Conservation (phyloP, 1,139 yeast genomes). For the Pichia sp. region DNA sequence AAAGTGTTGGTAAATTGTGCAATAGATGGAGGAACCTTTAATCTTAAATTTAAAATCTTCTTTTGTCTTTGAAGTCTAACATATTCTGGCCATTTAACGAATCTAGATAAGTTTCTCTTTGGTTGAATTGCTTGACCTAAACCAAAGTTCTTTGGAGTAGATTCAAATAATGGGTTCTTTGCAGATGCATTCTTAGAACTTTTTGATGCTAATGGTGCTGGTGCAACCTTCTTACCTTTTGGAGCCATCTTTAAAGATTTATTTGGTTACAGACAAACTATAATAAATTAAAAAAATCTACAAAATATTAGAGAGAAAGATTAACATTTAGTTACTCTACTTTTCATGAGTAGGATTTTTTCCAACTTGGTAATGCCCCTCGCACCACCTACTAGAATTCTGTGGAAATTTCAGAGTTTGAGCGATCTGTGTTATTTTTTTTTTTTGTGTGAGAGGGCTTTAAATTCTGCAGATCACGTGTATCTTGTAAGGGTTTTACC, state of each 20-base stretch:
- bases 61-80: conserved; percentile 96
- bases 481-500: too few relatives aligned
- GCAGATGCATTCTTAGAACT: conserved; percentile 27
- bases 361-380: not conserved
- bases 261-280: conserved; percentile 10
- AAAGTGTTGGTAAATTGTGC: conserved; percentile 92
- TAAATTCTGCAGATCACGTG: too few relatives aligned
- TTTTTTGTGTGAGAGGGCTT: too few relatives aligned
- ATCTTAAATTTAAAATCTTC: conserved; percentile 89
- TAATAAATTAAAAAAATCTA: not conserved
- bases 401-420: too few relatives aligned
- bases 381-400: too few relatives aligned
- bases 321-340: not conserved
- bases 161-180: conserved; percentile 62
- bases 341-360: not conserved
- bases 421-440: too few relatives aligned
- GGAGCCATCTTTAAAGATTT: conserved; percentile 26
- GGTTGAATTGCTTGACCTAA: conserved; percentile 94
- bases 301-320: not conserved
- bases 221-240: conserved; percentile 74
- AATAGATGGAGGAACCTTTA: conserved; percentile 97
- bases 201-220: conserved; percentile 61
- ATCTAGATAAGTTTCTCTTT: conserved; percentile 91
- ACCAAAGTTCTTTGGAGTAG: conserved; percentile 92
- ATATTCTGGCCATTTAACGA: conserved; percentile 98